Evolutionary conservation across 177 flowering plant species (phyloP), one percentile per base, ranked within the genome.

Genomic region (Telopea speciosissima): DNA sequence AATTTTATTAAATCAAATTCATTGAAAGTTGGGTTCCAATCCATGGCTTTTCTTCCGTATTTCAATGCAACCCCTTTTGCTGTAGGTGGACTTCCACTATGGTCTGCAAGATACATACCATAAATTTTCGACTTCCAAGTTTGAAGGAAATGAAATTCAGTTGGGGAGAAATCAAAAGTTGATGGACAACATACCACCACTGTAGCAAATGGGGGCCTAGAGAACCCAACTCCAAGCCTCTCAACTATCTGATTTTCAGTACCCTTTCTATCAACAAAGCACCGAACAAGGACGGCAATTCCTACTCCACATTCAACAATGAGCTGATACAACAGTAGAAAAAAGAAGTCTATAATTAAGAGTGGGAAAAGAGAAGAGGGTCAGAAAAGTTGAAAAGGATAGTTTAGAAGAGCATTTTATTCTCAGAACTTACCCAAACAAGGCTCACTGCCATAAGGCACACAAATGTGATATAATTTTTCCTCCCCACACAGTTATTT

Each of bases 401-500:
- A 67, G 45, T 65, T 8, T 23, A 19, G 69, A 49, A 63, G 7
- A 52, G 42, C 25, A 33, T 66, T 64, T 49, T 61, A 45, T 65
- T 26, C 33, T 44, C 25, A 67, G 44, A 74, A 68, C 86, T 77
- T 75, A 92, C 98, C 98, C 98, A 93, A 60, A 85, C 65, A 59
- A 93, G 90, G 84, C 97, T 92, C 19, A 79, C 80, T 68, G 91
- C 96, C 98, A 93, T 93, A 26, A 93, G 90, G 80, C 81, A 86
- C 62, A 93, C 83, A 76, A 93, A 93, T 40, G 94, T 86, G 63
- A 85, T 73, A 72, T 93, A 93, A 70, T 93, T 93, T 81, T 88
- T 92, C 75, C 93, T 83, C 62, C 98, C 98, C 68, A 93, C 97
- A 67, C 97, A 93, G 79, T 93, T 93, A 77, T 93, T 93, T 79